Percentiles rank a stretch among this genome's conserved stretches.
phyloP scores from a whole-genome alignment of 257 asterid species.

The Fraxinus quadrangulata region DNA sequence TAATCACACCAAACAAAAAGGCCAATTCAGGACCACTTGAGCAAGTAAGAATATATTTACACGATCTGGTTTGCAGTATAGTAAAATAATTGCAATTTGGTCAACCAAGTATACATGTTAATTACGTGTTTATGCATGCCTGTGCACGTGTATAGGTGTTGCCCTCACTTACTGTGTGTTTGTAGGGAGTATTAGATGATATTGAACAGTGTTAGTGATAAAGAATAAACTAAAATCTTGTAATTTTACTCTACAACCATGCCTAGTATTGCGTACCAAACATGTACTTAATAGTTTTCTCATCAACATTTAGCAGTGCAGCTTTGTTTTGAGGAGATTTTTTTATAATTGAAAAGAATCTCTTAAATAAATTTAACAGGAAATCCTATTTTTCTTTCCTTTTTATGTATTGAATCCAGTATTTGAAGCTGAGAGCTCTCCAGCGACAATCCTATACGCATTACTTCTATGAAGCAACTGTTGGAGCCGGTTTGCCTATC shows the following conservation, averaged over 20 bases:
- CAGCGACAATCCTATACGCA: constrained; percentile 94
- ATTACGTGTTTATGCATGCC: neutral
- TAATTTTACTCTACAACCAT: neutral
- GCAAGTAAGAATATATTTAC: constrained; percentile 50
- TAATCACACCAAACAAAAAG: constrained; percentile 93
- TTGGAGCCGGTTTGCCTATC: constrained; percentile 99
- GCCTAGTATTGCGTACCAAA: neutral
- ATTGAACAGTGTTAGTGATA: neutral
- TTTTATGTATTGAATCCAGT: constrained; percentile 45
- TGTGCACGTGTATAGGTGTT: neutral
- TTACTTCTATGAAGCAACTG: constrained; percentile 98
- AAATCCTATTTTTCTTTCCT: constrained; percentile 17
- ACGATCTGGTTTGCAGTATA: neutral
- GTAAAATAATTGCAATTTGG: neutral
- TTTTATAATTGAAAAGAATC: neutral
- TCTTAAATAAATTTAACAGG: constrained; percentile 1
- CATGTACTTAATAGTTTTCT: neutral
- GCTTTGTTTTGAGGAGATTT: neutral
- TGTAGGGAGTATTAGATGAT: neutral
- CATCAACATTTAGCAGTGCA: neutral
- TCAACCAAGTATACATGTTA: neutral
- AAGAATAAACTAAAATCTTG: neutral
- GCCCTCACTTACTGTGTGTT: neutral
- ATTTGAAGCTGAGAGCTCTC: constrained; percentile 89
- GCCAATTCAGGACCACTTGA: constrained; percentile 99